Conservation (phyloP, 257 asterid species). For the Solanum pimpinellifolium region DNA sequence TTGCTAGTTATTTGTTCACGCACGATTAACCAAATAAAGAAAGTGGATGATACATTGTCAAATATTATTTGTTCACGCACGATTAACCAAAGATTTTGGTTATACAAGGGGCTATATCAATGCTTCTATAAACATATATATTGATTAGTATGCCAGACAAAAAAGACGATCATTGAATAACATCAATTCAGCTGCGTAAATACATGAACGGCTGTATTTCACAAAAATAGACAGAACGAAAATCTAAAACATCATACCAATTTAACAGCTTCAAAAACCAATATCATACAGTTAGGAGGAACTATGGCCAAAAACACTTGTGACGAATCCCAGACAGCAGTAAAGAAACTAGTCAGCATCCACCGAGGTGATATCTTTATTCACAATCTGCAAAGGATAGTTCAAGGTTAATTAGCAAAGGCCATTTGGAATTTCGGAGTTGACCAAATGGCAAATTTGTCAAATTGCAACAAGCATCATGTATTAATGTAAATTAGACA, state of each 20-base stretch:
- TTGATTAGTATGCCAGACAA: background rate
- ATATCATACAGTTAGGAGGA: background rate
- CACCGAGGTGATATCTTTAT: constrained; percentile 28
- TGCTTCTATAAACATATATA: background rate
- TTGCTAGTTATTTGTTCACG: background rate
- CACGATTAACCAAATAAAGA: background rate
- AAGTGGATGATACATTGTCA: background rate
- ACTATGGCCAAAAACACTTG: background rate
- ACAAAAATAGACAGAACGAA: background rate
- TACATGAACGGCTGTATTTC: background rate
- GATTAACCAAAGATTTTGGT: background rate
- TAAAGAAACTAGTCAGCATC: constrained; percentile 25
- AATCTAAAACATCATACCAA: background rate
- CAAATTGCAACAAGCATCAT: background rate
- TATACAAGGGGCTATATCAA: background rate
- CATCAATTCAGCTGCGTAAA: background rate
- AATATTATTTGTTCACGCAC: background rate
- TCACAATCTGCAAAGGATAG: constrained; percentile 57
- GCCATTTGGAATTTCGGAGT: background rate
- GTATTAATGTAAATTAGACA: background rate
- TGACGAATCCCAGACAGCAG: background rate
- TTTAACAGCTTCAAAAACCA: background rate
- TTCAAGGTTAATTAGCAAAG: background rate
- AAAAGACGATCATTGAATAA: background rate
- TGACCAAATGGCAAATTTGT: background rate